phyloP scores from a whole-genome alignment of 208 protist species.

The Lotmaria passim region DNA sequence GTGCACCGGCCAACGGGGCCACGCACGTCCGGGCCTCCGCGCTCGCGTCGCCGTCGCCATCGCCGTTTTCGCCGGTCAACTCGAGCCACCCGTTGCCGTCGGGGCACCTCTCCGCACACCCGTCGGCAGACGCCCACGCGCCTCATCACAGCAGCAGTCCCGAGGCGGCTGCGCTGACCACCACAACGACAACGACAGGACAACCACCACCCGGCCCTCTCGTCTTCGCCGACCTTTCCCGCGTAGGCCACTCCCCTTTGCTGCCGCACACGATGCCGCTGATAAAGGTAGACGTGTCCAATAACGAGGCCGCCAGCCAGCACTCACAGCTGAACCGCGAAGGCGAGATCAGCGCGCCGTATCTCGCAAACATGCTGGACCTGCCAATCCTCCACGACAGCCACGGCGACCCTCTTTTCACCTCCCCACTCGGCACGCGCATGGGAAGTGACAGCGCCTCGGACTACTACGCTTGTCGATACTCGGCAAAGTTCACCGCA shows the following conservation, averaged over 20 bases:
- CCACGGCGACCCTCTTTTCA: neutral
- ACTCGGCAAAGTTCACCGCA: conserved; percentile 1
- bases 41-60: neutral
- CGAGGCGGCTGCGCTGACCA: too few relatives aligned
- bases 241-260: neutral
- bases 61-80: neutral
- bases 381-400: neutral
- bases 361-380: neutral
- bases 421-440: conserved; percentile 3
- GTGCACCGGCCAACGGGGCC: too few relatives aligned
- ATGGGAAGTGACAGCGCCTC: neutral
- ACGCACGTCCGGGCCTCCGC: neutral
- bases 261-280: neutral
- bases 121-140: neutral
- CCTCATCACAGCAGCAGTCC: too few relatives aligned
- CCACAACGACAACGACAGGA: neutral
- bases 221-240: neutral
- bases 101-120: neutral
- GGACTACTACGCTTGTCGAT: neutral
- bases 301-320: neutral
- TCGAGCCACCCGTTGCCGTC: neutral
- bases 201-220: neutral
- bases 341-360: conserved; percentile 11
- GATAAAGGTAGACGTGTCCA: neutral
- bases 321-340: neutral